These are phyloP conservation scores for Rhodocollybia butyracea DNA, from an alignment of 768 basidiomycete genomes.

Conservation along the genomic window DNA sequence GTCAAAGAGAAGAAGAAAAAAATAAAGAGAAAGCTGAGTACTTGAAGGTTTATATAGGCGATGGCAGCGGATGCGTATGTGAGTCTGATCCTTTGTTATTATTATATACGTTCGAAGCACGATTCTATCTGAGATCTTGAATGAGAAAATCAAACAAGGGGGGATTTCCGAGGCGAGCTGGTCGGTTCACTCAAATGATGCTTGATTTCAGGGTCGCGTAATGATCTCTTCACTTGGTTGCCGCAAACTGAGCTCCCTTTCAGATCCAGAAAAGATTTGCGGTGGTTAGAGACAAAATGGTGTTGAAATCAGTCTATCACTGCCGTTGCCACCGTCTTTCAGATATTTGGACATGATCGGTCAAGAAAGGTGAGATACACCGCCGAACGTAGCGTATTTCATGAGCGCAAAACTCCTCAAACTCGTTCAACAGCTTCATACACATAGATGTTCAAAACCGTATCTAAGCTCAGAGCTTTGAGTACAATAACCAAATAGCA, in stretches of 20 bases:
- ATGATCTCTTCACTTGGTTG: slow-evolving; percentile 1
- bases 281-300: too few relatives aligned
- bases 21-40: background rate
- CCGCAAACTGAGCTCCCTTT: background rate
- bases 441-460: too few relatives aligned
- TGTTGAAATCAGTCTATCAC: too few relatives aligned
- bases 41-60: background rate
- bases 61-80: slow-evolving; percentile 2
- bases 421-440: too few relatives aligned
- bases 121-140: slow-evolving; percentile 7
- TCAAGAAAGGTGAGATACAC: too few relatives aligned
- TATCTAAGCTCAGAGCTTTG: too few relatives aligned
- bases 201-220: slow-evolving; percentile 1
- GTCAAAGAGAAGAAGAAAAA: background rate
- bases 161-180: slow-evolving; percentile 6
- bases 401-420: too few relatives aligned
- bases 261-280: too few relatives aligned
- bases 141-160: slow-evolving; percentile 3
- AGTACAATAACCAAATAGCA: too few relatives aligned
- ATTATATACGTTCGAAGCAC: slow-evolving; percentile 1
- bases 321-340: too few relatives aligned
- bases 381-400: too few relatives aligned
- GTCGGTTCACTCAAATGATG: slow-evolving; percentile 4
- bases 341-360: too few relatives aligned
- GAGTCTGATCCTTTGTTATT: slow-evolving; percentile 1